phyloP scores from a whole-genome alignment of 139 green algal genomes.

The Spirogloea muscicola region DNA sequence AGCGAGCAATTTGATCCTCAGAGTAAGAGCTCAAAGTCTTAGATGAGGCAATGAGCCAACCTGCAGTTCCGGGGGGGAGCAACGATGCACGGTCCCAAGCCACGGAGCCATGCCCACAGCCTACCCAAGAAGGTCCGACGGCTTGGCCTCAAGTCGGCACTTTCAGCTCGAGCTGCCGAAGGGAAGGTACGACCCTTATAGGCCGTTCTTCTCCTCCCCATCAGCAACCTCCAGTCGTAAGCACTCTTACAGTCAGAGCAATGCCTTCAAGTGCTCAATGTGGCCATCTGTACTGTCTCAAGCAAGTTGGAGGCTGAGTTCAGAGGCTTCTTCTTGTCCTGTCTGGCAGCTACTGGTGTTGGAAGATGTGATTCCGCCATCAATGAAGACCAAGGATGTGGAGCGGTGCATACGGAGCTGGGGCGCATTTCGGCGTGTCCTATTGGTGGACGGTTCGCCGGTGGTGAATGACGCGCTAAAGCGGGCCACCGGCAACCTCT shows the following conservation, averaged over 20 bases:
- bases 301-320: too few species aligned
- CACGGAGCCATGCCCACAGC: slow-evolving; percentile 66
- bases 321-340: too few species aligned
- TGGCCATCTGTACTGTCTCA: too few species aligned
- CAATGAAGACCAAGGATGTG: slow-evolving; percentile 38
- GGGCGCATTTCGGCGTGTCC: too few species aligned
- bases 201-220: too few species aligned
- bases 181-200: slow-evolving; percentile 33
- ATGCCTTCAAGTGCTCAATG: too few species aligned
- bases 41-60: background rate
- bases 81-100: slow-evolving; percentile 66
- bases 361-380: slow-evolving; percentile 2
- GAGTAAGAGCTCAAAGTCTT: background rate
- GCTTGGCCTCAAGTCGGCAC: slow-evolving; percentile 75
- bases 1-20: background rate
- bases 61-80: slow-evolving; percentile 69
- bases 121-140: slow-evolving; percentile 72
- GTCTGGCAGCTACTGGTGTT: slow-evolving; percentile 32
- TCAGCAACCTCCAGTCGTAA: too few species aligned
- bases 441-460: slow-evolving; percentile 24
- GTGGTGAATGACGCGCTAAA: slow-evolving; percentile 11
- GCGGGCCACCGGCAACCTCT: slow-evolving; percentile 59
- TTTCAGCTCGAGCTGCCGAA: slow-evolving; percentile 58
- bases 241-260: too few species aligned
- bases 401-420: background rate